Evolutionary conservation across 2,329 filamentous ascomycete genomes (phyloP), one percentile per base, ranked within the genome.

Genomic region (Sclerotinia borealis): DNA sequence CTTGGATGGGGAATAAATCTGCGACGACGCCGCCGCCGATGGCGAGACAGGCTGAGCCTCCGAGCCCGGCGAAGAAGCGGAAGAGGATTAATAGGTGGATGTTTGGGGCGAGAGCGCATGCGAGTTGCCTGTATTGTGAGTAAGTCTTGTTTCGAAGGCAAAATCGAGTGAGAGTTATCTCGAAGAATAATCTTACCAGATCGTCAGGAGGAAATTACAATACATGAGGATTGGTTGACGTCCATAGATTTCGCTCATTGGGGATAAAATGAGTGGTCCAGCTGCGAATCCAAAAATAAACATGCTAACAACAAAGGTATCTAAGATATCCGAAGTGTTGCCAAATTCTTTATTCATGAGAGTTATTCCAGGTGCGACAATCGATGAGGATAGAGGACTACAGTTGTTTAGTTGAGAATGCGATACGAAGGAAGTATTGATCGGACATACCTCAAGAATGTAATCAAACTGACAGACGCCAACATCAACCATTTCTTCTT

Each of bases 211-310:
- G 76, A 79, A 7, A 77, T 73, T 3, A n/a, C 63, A 52, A 27
- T 63, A 52, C 41, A 62, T 55, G 3, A 89, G 80, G 39, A 90
- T 73, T 0, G 79, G 74, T 6, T 83, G 75, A 4, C 87, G 80
- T 1, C 87, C 87, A 69, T 87, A 89, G 62, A 89, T 81, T 71
- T 90, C 87, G 1, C 80, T 83, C 54, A 86, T 68, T 0, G 84
- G 84, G 1, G 83, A 81, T 4, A 87, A 72, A 58, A 85, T 75
- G 5, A 87, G 73, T 1, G 85, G 85, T 0, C 85, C 84, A 15
- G 86, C 29, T 27, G 79, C 79, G 66, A 85, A 86, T 3, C 83
- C 83, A 0, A 87, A 74, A 4, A 87, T 73, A 70, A 85, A 88
- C 64, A 88, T 85, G 25, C 60, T 66, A n/a, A 72, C 64, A 27